Conservation (phyloP, 345 rosid species). For the Arabidopsis suecica region DNA sequence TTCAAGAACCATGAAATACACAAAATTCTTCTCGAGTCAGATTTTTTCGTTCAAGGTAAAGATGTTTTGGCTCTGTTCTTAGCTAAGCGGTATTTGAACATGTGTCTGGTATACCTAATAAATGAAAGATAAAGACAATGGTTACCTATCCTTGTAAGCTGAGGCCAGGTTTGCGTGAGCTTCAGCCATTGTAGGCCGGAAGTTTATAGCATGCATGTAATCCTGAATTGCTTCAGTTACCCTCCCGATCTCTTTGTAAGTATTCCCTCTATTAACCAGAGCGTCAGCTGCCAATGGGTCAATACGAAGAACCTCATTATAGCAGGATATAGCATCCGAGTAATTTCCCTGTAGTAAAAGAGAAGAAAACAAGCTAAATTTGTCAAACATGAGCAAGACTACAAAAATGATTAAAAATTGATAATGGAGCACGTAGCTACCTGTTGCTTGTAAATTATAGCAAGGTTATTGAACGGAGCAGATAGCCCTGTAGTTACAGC, state of each 20-base stretch:
- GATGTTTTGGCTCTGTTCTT: neutral
- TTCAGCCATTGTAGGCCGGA: slow-evolving; percentile 95
- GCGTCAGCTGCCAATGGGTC: slow-evolving; percentile 99
- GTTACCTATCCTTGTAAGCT: slow-evolving; percentile 98
- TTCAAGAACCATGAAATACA: neutral
- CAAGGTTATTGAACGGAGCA: slow-evolving; percentile 97
- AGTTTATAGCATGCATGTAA: slow-evolving; percentile 75
- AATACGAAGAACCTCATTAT: slow-evolving; percentile 94
- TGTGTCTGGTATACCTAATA: neutral
- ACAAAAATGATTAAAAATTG: slow-evolving; percentile 14
- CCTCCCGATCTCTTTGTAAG: slow-evolving; percentile 95
- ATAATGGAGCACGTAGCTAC: slow-evolving; percentile 44
- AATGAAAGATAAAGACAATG: slow-evolving; percentile 19
- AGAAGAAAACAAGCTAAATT: slow-evolving; percentile 18
- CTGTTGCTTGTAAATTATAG: slow-evolving; percentile 98
- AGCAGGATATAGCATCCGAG: slow-evolving; percentile 94
- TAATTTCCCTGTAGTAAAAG: slow-evolving; percentile 79
- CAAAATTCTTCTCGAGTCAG: neutral
- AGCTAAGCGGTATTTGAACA: slow-evolving; percentile 15
- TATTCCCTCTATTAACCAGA: slow-evolving; percentile 96
- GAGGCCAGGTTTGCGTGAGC: slow-evolving; percentile 99
- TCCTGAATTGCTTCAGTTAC: slow-evolving; percentile 97
- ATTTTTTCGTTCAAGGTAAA: neutral
- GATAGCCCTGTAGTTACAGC: slow-evolving; percentile 93
- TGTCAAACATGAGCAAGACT: neutral